Conservation (phyloP, 495 filamentous ascomycete species). For the Penicillium coprophilum region DNA sequence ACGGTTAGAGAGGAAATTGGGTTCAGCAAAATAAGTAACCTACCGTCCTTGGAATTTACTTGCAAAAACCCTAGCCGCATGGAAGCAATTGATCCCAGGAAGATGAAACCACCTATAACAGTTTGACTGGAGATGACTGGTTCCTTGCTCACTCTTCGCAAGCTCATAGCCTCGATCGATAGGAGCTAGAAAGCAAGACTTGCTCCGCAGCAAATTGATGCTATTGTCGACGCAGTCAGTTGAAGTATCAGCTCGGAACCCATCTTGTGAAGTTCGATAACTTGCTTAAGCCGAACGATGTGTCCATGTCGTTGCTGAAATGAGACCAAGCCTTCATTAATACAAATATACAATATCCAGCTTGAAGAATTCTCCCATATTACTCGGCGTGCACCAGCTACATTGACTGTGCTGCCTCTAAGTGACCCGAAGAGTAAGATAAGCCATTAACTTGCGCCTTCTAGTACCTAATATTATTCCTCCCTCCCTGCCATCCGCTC, state of each 20-base stretch:
- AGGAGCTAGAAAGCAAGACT: constrained; percentile 17
- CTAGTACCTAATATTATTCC: neutral
- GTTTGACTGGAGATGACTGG: constrained; percentile 3
- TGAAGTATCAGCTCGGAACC: neutral
- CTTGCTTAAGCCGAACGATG: too few species aligned
- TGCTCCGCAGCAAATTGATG: constrained; percentile 10
- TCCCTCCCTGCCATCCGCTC: neutral
- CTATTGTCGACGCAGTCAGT: constrained; percentile 2
- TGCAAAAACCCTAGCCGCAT: constrained; percentile 6
- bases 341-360: too few species aligned
- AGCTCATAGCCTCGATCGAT: constrained; percentile 9
- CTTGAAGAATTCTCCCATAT: too few species aligned
- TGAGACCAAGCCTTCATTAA: too few species aligned
- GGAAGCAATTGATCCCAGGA: constrained; percentile 9
- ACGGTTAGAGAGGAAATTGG: too few species aligned
- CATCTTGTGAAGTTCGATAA: neutral
- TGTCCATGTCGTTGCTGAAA: too few species aligned
- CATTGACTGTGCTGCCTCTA: too few species aligned
- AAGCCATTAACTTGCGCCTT: neutral
- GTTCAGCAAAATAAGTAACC: neutral
- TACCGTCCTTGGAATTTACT: constrained; percentile 4
- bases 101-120: constrained; percentile 2
- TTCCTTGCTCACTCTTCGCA: constrained; percentile 9
- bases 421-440: neutral
- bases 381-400: too few species aligned